Conservation (phyloP, 179 eudicot genomes). For the Vitellaria paradoxa region DNA sequence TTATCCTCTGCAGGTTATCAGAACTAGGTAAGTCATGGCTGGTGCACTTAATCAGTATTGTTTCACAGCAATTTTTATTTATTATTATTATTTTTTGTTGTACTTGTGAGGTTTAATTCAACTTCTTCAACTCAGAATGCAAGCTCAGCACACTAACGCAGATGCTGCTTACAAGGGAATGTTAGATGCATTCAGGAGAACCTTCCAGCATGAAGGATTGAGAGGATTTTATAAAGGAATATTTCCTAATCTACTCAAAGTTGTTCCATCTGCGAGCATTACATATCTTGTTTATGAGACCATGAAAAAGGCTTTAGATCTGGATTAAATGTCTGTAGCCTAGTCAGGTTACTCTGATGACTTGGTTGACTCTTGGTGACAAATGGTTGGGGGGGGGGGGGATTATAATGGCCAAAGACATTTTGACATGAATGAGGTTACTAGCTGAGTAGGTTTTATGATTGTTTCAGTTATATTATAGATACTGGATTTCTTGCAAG, state of each 20-base stretch:
- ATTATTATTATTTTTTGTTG: not conserved
- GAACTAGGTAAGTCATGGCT: no score
- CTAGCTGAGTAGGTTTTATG: not conserved
- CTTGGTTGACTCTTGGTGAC: not conserved
- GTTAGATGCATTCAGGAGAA: conserved; percentile 13
- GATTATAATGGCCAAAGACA: not conserved
- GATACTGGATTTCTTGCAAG: conserved; percentile 5
- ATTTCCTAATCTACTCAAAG: conserved; percentile 19
- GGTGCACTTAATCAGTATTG: not conserved
- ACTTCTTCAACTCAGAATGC: conserved; percentile 6
- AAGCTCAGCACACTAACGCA: conserved; percentile 9
- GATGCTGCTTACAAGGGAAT: conserved; percentile 16
- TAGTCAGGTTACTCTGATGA: not conserved
- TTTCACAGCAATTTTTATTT: not conserved
- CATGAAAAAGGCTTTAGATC: no score
- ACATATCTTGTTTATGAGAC: no score
- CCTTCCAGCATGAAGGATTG: conserved; percentile 10
- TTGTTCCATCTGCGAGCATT: conserved; percentile 3
- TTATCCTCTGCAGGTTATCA: no score
- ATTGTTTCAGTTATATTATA: not conserved
- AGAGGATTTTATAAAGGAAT: conserved; percentile 16
- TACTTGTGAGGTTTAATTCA: not conserved
- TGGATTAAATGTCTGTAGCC: not conserved
- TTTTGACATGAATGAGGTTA: not conserved
- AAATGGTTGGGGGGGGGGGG: not conserved